Percentiles rank a stretch among this genome's conserved stretches.
phyloP scores from a whole-genome alignment of 2,329 filamentous ascomycete species.

The Cladosporium colombiae region DNA sequence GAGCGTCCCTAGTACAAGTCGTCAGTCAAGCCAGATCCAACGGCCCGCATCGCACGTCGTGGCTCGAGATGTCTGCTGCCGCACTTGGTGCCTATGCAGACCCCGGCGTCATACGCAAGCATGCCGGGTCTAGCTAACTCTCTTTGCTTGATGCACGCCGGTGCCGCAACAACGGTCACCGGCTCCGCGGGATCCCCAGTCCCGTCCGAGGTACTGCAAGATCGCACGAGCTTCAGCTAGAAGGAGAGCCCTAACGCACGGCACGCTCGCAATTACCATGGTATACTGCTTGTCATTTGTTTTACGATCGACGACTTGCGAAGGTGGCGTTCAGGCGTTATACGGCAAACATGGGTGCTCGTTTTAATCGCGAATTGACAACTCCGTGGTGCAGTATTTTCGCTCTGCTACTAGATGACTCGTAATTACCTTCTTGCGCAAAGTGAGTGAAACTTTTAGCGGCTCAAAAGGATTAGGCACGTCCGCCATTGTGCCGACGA shows the following conservation, averaged over 20 bases:
- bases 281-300: background rate
- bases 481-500: background rate
- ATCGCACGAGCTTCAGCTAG: constrained; percentile 15
- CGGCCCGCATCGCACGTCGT: constrained; percentile 19
- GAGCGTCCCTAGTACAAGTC: constrained; percentile 14
- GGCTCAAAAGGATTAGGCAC: constrained; percentile 16
- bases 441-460: constrained; percentile 14
- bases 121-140: constrained; percentile 19
- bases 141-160: constrained; percentile 19
- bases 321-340: background rate
- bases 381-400: background rate
- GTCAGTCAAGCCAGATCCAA: constrained; percentile 19
- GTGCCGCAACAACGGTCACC: constrained; percentile 17
- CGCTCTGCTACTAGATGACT: constrained; percentile 3
- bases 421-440: constrained; percentile 14
- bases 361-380: background rate
- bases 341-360: background rate
- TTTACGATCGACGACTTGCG: background rate
- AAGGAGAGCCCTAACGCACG: constrained; percentile 3
- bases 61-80: constrained; percentile 13
- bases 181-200: constrained; percentile 19
- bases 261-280: constrained; percentile 10
- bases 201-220: constrained; percentile 19
- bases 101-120: constrained; percentile 16
- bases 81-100: constrained; percentile 14